These are phyloP conservation scores for Lagenidium giganteum DNA, from an alignment of 352 stramenopile species.

Conservation along the genomic window DNA sequence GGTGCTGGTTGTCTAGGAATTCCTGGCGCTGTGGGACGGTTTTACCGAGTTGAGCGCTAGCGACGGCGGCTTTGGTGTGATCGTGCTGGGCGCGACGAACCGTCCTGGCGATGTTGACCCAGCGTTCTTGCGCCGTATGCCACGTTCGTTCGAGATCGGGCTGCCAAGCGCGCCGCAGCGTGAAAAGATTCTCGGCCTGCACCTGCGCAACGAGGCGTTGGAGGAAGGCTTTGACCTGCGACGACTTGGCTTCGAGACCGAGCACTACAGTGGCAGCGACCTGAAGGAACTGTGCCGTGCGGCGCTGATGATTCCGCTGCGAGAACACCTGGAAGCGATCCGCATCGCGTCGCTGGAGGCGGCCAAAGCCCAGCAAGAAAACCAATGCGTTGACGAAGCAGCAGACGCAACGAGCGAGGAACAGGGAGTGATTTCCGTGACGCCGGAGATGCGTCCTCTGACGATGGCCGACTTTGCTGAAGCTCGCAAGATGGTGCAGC, in stretches of 20 bases:
- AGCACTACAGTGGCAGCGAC: conserved; percentile 95
- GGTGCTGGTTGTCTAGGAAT: too few species aligned
- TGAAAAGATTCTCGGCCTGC: conserved; percentile 92
- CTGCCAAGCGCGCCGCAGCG: conserved; percentile 85
- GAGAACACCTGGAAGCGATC: conserved; percentile 83
- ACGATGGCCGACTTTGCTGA: conserved; percentile 84
- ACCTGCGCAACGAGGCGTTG: conserved; percentile 87
- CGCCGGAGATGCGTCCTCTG: conserved; percentile 72
- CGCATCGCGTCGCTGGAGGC: not conserved
- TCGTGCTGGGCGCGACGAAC: conserved; percentile 97
- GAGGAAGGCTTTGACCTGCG: conserved; percentile 71
- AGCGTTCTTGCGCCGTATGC: conserved; percentile 94
- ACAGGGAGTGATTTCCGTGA: conserved; percentile 19
- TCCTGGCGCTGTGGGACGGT: conserved; percentile 97
- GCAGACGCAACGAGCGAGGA: conserved; percentile 25
- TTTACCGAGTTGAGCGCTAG: conserved; percentile 81
- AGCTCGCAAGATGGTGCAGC: conserved; percentile 78
- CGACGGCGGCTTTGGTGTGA: conserved; percentile 84
- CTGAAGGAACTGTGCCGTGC: conserved; percentile 88
- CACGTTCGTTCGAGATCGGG: conserved; percentile 94
- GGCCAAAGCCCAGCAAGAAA: not conserved
- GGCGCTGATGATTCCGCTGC: conserved; percentile 83
- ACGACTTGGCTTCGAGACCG: conserved; percentile 78
- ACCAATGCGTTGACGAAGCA: not conserved
- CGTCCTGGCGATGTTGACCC: conserved; percentile 88